A percentile compares a stretch with the other conserved stretches of the same genome.
Evolutionary conservation across 768 basidiomycete species (phyloP).

Genomic region (Leccinum subtestaceum): DNA sequence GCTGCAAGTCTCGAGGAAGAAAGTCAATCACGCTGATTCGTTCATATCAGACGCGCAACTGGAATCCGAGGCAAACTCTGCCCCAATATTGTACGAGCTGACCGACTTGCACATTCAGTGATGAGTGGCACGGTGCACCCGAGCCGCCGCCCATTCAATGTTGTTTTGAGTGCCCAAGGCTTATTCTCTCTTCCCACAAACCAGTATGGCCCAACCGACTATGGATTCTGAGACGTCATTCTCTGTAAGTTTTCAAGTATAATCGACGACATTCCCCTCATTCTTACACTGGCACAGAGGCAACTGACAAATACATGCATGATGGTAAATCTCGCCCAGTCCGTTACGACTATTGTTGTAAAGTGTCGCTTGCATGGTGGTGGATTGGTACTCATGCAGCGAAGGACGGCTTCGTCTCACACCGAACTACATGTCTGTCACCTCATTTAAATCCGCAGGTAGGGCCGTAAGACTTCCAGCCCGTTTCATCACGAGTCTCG

Average conservation of each 20-base stretch:
- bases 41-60: background rate
- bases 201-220: background rate
- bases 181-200: background rate
- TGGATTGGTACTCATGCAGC: too few species aligned
- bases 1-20: background rate
- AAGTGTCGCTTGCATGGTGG: too few species aligned
- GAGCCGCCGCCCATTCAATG: background rate
- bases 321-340: background rate
- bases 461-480: too few species aligned
- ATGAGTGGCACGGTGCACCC: background rate
- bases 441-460: too few species aligned
- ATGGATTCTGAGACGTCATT: background rate
- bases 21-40: background rate
- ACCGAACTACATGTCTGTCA: too few species aligned
- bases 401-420: too few species aligned
- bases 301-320: background rate
- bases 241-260: too few species aligned
- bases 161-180: background rate
- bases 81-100: background rate
- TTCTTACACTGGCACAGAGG: background rate
- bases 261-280: background rate
- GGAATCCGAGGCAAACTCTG: background rate
- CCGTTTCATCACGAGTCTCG: too few species aligned
- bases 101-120: background rate
- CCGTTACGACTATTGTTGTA: background rate